Evolutionary conservation across 495 filamentous ascomycete genomes (phyloP).

Genomic region (Penicillium nucicola): DNA sequence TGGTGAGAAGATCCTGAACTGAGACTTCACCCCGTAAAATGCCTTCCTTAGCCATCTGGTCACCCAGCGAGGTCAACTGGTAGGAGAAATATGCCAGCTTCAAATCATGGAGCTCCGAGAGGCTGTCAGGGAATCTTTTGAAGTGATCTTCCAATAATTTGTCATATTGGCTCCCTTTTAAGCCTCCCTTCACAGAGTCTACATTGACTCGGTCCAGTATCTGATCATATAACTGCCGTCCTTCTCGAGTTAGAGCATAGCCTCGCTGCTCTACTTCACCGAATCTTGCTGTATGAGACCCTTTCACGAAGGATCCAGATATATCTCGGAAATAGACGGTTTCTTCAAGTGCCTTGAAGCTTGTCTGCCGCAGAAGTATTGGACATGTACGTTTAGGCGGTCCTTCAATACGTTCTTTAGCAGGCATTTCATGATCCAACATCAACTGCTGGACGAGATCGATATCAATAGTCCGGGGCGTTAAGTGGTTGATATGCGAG

Average conservation of each 20-base stretch:
- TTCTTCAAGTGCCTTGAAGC: slow-evolving; percentile 42
- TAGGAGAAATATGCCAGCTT: slow-evolving; percentile 35
- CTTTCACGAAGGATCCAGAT: slow-evolving; percentile 15
- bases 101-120: slow-evolving; percentile 19
- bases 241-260: slow-evolving; percentile 35
- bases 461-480: slow-evolving; percentile 44
- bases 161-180: slow-evolving; percentile 13
- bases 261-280: slow-evolving; percentile 45
- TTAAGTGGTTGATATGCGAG: slow-evolving; percentile 46
- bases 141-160: slow-evolving; percentile 22
- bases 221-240: slow-evolving; percentile 36
- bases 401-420: slow-evolving; percentile 41
- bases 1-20: slow-evolving; percentile 22
- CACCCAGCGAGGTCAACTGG: slow-evolving; percentile 6
- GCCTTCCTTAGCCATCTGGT: slow-evolving; percentile 5
- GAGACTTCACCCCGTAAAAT: not conserved
- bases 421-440: slow-evolving; percentile 28
- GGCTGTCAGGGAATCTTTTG: slow-evolving; percentile 29
- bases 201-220: slow-evolving; percentile 28
- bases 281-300: slow-evolving; percentile 41
- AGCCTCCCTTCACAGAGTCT: slow-evolving; percentile 4
- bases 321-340: slow-evolving; percentile 28
- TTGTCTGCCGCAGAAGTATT: slow-evolving; percentile 41
- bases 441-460: slow-evolving; percentile 34
- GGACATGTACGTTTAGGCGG: slow-evolving; percentile 33